Base-by-base conservation (phyloP, 1,284 basidiomycete species). In the Leccinum pachyderme region DNA sequence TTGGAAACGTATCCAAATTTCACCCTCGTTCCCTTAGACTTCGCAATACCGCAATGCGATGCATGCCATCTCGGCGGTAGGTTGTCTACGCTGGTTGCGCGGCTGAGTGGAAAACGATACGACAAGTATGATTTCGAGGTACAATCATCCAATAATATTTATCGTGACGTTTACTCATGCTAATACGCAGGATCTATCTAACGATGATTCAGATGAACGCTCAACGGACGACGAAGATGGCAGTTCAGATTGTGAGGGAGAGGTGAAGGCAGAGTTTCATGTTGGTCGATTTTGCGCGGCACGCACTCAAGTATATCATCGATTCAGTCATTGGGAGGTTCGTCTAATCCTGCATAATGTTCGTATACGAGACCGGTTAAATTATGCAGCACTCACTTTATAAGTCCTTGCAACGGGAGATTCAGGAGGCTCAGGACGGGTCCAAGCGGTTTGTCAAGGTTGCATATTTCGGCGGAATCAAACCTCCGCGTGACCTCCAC, bases 271-370 rank as follows among this genome's bases (percentile, higher is more conserved):
- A 54, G 50, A 48, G 43, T 78, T 84, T 63, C 69, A 84, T 62
- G 74, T 91, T 24, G 91, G 92, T 18, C 79, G 85, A 46, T 91
- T 89, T 69, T 94, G 92, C 68, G 87, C 85, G 2, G 73, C 74
- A 41, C 78, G 91, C 52, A 84, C 86, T 2, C 72, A 74, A 56
- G 80, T 86, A 24, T 93, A 83, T 65, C 91, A 95, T 68, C 73
- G 80, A 54, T 84, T 94, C 67, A 81, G 79, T 8, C 92, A 95
- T 64, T 95, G 93, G 92, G 89, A 91, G 84, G 92, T 92, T 62
- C 56, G 80, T 53, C 31, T 22, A 35, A 51, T 58, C 35, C 41
- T 29, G 13, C 35, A 39, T n/a, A 37, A 9, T 49, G 11, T 55
- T 51, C 13, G 22, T 52, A 47, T 45, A 37, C 24, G 37, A 55